Evolutionary conservation across 177 flowering plant genomes (phyloP), one percentile per base, ranked within the genome.

Genomic region (Vitis hybrid): DNA sequence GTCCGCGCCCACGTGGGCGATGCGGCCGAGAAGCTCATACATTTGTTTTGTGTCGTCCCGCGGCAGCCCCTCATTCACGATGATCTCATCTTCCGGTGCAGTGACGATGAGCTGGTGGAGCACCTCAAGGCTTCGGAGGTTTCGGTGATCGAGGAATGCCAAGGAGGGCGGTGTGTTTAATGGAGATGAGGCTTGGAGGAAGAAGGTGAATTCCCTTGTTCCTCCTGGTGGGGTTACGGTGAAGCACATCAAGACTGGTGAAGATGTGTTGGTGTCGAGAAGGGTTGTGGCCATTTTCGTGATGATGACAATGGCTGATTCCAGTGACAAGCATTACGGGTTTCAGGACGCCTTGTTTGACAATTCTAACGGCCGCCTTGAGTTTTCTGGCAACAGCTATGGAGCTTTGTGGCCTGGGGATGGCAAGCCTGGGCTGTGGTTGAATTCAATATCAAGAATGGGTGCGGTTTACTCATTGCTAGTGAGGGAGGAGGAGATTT

Each of bases 381-480:
- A 91, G 69, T 94, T 88, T 57, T 11, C 79, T 8, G 99, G 97
- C 17, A 87, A 87, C 62, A 78, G 82, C 48, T 52, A 18, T 8
- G 30, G 52, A 0, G 79, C 85, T 17, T 67, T 94, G 56, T 94
- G 99, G 97, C 99, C 99, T 0, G 99, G 97, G 1, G 86, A 89
- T 60, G 98, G 99, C 1, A 94, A 90, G 79, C 98, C 99, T 0
- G 98, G 98, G 50, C 79, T 94, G 7, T 94, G 99, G 99, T 66
- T 93, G 89, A 91, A 83, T 67, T 91, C 93, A 0, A 58, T 86
- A 11, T 94, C 99, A 1, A 83, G 92, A 52, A 90, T 92, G 97
- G 97, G 85, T 4, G 95, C 96, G 2, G 32, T 94, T 2, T 94
- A 91, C 67, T 58, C 72, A 2, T 73, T 92, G 64, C 75, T 94